Conservation (phyloP, 108 stramenopile genomes). For the Pseudonitzschia pungens region DNA sequence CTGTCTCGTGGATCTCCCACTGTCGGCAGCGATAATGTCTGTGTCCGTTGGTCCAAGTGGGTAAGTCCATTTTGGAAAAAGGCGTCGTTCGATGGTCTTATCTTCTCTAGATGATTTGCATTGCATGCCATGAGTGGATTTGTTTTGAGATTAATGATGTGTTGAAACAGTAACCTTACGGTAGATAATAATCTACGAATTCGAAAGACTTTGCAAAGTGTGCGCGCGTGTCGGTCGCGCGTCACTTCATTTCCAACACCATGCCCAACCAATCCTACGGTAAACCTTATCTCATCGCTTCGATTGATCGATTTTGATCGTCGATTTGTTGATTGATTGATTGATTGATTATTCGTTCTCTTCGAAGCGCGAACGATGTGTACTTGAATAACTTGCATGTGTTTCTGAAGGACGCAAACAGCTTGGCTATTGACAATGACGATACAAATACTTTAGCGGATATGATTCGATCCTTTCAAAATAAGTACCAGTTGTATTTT, state of each 20-base stretch:
- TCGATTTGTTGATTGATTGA: not conserved
- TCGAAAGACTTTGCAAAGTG: too few relatives aligned
- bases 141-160: too few relatives aligned
- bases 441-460: conserved; percentile 50
- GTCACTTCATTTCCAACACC: too few relatives aligned
- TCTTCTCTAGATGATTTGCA: not conserved
- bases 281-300: too few relatives aligned
- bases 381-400: conserved; percentile 60
- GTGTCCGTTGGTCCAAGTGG: conserved; percentile 66
- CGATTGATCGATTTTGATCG: not conserved
- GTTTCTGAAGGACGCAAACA: conserved; percentile 36
- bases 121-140: not conserved
- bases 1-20: conserved; percentile 55
- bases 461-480: conserved; percentile 58
- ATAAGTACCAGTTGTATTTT: conserved; percentile 57
- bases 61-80: not conserved
- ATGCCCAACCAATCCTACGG: too few relatives aligned
- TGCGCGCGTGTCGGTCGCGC: too few relatives aligned
- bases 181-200: too few relatives aligned
- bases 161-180: too few relatives aligned
- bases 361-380: conserved; percentile 41
- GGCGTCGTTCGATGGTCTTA: not conserved
- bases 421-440: conserved; percentile 17
- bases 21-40: conserved; percentile 73
- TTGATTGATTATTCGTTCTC: not conserved